These are phyloP conservation scores for Cajanus cajan DNA, from an alignment of 306 rosid genomes.

Conservation along the genomic window DNA sequence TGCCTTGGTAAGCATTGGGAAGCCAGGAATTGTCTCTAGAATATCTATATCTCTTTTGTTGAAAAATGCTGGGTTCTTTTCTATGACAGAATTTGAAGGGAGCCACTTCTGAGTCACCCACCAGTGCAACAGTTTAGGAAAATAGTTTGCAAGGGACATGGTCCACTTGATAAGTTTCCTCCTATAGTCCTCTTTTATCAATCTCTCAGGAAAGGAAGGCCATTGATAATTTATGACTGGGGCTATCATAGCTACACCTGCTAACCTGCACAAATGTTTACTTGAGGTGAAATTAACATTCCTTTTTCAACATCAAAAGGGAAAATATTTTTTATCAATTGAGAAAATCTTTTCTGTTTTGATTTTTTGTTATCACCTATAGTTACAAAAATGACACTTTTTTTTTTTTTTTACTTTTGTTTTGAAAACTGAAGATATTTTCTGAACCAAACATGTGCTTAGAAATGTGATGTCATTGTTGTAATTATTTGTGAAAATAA, in stretches of 20 bases:
- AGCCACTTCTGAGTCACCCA: conserved; percentile 88
- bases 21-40: conserved; percentile 66
- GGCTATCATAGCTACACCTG: conserved; percentile 78
- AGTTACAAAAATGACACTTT: not conserved
- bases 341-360: not conserved
- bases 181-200: conserved; percentile 70
- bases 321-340: not conserved
- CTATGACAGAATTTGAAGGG: conserved; percentile 85
- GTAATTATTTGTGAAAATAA: not conserved
- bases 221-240: conserved; percentile 80
- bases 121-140: conserved; percentile 72
- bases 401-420: not conserved
- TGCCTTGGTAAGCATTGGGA: conserved; percentile 93
- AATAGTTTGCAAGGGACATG: conserved; percentile 60
- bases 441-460: not conserved
- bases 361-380: not conserved
- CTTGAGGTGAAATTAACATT: not conserved
- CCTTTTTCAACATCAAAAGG: not conserved
- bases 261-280: conserved; percentile 61
- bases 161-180: conserved; percentile 51
- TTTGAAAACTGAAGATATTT: not conserved
- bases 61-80: conserved; percentile 70
- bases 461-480: not conserved
- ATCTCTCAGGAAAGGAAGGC: conserved; percentile 74
- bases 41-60: conserved; percentile 74